Base-by-base conservation (phyloP, 1,139 yeast genomes). In the Kodamaea suecica region DNA sequence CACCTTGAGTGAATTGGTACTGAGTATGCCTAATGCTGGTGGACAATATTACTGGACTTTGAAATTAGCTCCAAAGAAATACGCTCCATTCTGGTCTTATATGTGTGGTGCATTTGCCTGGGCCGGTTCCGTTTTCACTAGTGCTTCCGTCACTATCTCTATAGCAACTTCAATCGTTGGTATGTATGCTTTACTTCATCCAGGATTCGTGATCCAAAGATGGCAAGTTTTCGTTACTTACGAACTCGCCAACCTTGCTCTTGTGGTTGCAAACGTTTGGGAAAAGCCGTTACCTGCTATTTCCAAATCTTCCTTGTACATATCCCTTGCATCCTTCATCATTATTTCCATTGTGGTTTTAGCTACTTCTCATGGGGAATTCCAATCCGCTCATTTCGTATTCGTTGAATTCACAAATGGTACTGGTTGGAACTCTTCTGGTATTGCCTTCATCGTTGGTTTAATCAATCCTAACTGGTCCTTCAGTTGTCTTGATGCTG, bases 31-130 rank as follows among this genome's bases (percentile, higher is more conserved):
- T 1, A 58, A 62, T 36, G 78, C 81, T 30, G 80, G 81, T 19
- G 82, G 82, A 16, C 80, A 76, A 47, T 75, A 76, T 49, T 77
- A 71, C 37, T 77, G 83, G 83, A 71, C 79, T 2, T 57, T 76
- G 47, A 70, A 72, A 23, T 57, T 77, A 42, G 75, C 80, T 8
- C 81, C 78, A 13, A 66, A 59, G 45, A 67, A 59, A 44, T 62
- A 64, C 37, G 70, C 75, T 13, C 61, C 70, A 30, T 72, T 70
- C 34, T 59, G 61, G 49, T 73, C 80, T 8, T 76, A 72, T 48
- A 44, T 73, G 46, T 74, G 79, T 49, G 82, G 80, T 14, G 66
- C 76, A 5, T 61, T 75, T 39, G 77, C 78, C 2, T 74, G 77
- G 76, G 75, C 76, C 23, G 82, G 82, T 6, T 55, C 80, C 3